Base-by-base conservation (phyloP, 176 grass and related monocot genomes). In the Ampelocalamus luodianensis region DNA sequence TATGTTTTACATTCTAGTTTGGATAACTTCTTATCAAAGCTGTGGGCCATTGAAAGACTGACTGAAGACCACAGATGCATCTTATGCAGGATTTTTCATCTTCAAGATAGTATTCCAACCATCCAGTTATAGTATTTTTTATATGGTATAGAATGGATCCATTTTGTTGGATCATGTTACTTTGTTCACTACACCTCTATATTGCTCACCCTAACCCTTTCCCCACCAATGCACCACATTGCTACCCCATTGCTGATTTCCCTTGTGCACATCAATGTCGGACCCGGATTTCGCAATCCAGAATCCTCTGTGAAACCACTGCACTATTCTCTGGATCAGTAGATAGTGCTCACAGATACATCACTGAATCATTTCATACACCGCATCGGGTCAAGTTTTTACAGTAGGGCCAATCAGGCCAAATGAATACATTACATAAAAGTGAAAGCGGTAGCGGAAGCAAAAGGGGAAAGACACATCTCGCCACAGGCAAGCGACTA, bases 1-100 rank as follows among this genome's bases (percentile, higher is more conserved):
- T 78, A 11, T 82, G 17, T 44, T 61, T 49, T 11, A 6, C 15
- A 84, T 23, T 62, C 8, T 87, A 14, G 22, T 78, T 76, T 71
- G 16, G 43, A 50, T 22, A 20, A 42, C 7, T 32, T 71, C 13
- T 70, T 77, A n/a, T 3, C 0, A 40, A 70, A 39, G 7, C 5
- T 74, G 12, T 50, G 60, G 56, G 43, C 23, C 10, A 68, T 76
- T 69, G 51, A 39, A 18, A 77, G 9, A 56, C 44, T n/a, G 42
- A 29, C 50, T 78, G 40, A 77, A 64, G 11, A 40, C 24, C 43
- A 64, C 1, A 39, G 6, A 34, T 86, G 77, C 22, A 73, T 32
- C 23, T 6, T 74, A 24, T 81, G 77, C 26, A 49, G 23, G 51
- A 62, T 49, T 38, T 50, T 43, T 70, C 18, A 88, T 51, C 12